Evolutionary conservation across 129 eudicot species (phyloP).

Genomic region (Pittosporum tobira): DNA sequence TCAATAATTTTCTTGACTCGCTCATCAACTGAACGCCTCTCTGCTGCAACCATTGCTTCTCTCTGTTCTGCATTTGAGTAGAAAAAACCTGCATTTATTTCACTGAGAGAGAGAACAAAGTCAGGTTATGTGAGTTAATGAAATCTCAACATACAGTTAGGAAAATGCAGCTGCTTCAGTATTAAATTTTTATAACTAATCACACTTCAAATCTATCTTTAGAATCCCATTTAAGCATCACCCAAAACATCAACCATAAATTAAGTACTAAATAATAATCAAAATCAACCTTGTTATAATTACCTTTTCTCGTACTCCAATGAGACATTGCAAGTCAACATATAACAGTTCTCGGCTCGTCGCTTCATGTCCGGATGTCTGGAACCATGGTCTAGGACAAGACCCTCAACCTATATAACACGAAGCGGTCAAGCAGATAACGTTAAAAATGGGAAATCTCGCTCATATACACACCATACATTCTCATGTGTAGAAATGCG

Average conservation of each 20-base stretch:
- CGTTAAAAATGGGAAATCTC: background rate
- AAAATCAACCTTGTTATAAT: background rate
- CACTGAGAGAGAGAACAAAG: constrained; percentile 44
- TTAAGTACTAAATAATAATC: no score
- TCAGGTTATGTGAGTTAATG: background rate
- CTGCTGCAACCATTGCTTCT: constrained; percentile 90
- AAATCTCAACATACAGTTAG: background rate
- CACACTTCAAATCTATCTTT: background rate
- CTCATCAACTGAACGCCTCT: constrained; percentile 85
- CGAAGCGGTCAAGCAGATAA: constrained; percentile 3
- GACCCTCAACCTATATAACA: constrained; percentile 80
- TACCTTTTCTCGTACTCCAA: constrained; percentile 98
- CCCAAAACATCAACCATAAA: no score
- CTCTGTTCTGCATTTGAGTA: constrained; percentile 84
- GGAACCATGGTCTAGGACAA: constrained; percentile 99
- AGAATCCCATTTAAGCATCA: no score
- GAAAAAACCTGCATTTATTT: constrained; percentile 91
- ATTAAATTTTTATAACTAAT: background rate
- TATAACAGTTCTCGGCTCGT: constrained; percentile 93
- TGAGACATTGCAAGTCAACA: constrained; percentile 84
- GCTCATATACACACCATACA: background rate
- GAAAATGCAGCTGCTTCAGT: background rate
- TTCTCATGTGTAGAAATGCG: no score
- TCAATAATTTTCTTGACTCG: constrained; percentile 75
- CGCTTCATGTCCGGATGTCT: constrained; percentile 99